A percentile compares a stretch with the other conserved stretches of the same genome.
Conservation (phyloP, 257 asterid species). For the Voacanga thouarsii region DNA sequence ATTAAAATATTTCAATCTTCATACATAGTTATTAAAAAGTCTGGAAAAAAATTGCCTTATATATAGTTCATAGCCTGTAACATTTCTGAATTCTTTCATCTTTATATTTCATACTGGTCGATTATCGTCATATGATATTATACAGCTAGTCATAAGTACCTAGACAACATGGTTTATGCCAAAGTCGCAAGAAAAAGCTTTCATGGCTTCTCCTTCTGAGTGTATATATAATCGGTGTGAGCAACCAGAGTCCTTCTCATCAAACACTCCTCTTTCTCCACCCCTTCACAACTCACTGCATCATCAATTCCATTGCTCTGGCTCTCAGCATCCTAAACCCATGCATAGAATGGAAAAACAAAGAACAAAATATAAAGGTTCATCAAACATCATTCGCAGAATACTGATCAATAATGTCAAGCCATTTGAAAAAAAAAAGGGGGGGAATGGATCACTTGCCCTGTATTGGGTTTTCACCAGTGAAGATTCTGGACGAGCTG, state of each 20-base stretch:
- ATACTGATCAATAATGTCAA: not conserved
- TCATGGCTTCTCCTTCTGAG: slow-evolving; percentile 17
- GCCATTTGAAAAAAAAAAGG: no score
- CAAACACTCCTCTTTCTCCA: slow-evolving; percentile 38
- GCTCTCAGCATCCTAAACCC: not conserved
- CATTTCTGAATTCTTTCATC: no score
- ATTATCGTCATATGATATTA: no score
- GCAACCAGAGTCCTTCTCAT: slow-evolving; percentile 35
- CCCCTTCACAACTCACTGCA: slow-evolving; percentile 33
- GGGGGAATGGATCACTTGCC: slow-evolving; percentile 3
- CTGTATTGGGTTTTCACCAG: not conserved
- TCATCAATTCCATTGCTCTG: slow-evolving; percentile 15
- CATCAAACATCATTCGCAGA: no score
- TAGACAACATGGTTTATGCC: not conserved
- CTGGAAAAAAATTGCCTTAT: no score
- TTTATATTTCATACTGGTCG: no score
- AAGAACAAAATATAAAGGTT: not conserved
- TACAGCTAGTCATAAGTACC: no score
- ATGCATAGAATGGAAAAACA: not conserved
- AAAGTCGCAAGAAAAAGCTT: not conserved
- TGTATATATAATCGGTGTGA: slow-evolving; percentile 49
- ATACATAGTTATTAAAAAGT: no score
- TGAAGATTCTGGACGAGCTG: slow-evolving; percentile 11
- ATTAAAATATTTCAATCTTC: no score
- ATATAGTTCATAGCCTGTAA: no score